Conservation (phyloP, 345 rosid species). For the Theobroma cacao region DNA sequence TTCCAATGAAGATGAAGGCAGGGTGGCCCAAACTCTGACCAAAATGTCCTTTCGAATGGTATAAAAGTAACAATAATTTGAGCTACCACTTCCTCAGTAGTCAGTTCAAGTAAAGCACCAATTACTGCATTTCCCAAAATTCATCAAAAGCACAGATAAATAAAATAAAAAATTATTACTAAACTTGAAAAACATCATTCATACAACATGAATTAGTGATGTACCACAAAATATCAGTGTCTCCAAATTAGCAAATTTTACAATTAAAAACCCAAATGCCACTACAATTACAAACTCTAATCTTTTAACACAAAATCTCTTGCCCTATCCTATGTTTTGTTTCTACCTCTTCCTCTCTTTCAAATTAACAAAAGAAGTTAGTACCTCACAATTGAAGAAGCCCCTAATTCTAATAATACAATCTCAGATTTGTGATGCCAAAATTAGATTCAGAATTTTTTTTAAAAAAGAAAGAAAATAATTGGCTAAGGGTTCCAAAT, state of each 20-base stretch:
- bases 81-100: neutral
- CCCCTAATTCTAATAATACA: neutral
- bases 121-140: neutral
- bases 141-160: neutral
- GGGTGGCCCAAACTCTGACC: neutral
- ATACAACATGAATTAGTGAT: neutral
- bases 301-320: neutral
- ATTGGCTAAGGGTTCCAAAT: constrained; percentile 40
- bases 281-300: neutral
- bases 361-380: neutral
- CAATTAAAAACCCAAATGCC: neutral
- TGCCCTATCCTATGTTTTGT: neutral
- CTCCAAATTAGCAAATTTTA: neutral
- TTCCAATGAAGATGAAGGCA: neutral
- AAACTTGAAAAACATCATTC: neutral
- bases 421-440: neutral
- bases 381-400: neutral
- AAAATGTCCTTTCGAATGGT: neutral
- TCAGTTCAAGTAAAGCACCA: neutral
- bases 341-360: neutral
- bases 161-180: neutral
- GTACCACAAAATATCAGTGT: neutral
- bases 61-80: neutral
- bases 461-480: neutral
- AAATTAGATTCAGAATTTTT: neutral